These are phyloP conservation scores for Stagonosporopsis rhizophila DNA, from an alignment of 2,329 filamentous ascomycete species.

Conservation along the genomic window DNA sequence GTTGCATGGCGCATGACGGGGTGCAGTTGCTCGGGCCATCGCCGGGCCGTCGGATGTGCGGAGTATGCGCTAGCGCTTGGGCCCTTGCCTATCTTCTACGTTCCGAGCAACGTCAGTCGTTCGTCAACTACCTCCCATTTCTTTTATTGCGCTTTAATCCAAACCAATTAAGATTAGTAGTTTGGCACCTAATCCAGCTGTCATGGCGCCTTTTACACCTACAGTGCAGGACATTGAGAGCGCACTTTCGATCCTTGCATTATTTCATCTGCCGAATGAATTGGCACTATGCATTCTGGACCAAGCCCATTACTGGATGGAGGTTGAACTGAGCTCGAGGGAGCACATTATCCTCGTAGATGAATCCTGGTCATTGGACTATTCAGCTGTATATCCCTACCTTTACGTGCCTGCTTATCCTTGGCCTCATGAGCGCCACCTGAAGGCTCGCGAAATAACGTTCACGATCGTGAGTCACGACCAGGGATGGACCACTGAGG, in stretches of 20 bases:
- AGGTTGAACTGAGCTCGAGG: not conserved
- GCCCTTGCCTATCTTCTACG: not conserved
- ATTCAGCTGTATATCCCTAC: slow-evolving; percentile 15
- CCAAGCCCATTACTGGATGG: slow-evolving; percentile 25
- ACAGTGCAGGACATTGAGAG: slow-evolving; percentile 3
- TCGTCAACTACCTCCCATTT: not conserved
- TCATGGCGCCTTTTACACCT: slow-evolving; percentile 5
- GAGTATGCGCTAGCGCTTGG: slow-evolving; percentile 7
- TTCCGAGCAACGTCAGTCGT: slow-evolving; percentile 8
- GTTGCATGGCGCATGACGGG: slow-evolving; percentile 11
- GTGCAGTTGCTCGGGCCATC: slow-evolving; percentile 14
- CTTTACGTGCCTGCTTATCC: slow-evolving; percentile 7
- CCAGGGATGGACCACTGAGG: slow-evolving; percentile 31
- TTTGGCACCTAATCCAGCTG: not conserved
- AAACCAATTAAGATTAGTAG: not conserved
- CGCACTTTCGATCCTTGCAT: slow-evolving; percentile 12
- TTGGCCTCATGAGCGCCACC: not conserved
- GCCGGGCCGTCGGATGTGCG: slow-evolving; percentile 19
- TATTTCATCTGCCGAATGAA: slow-evolving; percentile 22
- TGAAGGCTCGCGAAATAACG: slow-evolving; percentile 24
- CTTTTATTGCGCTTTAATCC: not conserved
- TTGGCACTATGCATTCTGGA: slow-evolving; percentile 26
- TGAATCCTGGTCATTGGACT: slow-evolving; percentile 11
- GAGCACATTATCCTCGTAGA: slow-evolving; percentile 10
- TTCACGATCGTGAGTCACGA: slow-evolving; percentile 31